Percentiles rank a stretch among this genome's conserved stretches.
phyloP scores from a whole-genome alignment of 208 protist genomes.

The Trypanosoma theileri region DNA sequence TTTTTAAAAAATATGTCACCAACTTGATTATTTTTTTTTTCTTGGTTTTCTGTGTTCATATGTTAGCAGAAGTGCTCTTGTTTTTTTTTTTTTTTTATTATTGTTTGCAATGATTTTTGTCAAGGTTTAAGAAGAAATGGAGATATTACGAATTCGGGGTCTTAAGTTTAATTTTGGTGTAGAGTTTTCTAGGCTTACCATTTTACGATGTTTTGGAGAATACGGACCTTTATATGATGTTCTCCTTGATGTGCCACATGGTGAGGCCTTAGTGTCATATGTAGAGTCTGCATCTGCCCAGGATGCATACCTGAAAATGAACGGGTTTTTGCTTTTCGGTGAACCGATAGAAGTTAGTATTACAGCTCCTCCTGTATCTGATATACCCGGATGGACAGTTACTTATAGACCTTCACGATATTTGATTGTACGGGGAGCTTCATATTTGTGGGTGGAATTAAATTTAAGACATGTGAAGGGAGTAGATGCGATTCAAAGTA shows the following conservation, averaged over 20 bases:
- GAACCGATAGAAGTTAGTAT: conserved; percentile 41
- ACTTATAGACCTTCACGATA: conserved; percentile 40
- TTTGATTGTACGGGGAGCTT: conserved; percentile 48
- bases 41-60: neutral
- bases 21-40: conserved; percentile 22
- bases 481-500: conserved; percentile 39
- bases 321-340: conserved; percentile 68
- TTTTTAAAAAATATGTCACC: neutral
- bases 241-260: conserved; percentile 44
- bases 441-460: conserved; percentile 56
- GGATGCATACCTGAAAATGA: conserved; percentile 59
- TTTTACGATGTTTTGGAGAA: conserved; percentile 46
- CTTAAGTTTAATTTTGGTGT: conserved; percentile 54
- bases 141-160: conserved; percentile 48
- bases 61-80: neutral
- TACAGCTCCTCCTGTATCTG: conserved; percentile 40
- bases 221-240: conserved; percentile 57
- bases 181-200: conserved; percentile 56
- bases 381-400: conserved; percentile 55
- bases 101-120: neutral
- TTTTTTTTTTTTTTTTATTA: conserved; percentile 4
- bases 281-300: conserved; percentile 59
- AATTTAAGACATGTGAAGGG: conserved; percentile 50
- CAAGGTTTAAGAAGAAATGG: conserved; percentile 34
- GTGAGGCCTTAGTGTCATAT: conserved; percentile 58